Conservation (phyloP, 192 early-diverging fungal species). For the Coemansia sp. region DNA sequence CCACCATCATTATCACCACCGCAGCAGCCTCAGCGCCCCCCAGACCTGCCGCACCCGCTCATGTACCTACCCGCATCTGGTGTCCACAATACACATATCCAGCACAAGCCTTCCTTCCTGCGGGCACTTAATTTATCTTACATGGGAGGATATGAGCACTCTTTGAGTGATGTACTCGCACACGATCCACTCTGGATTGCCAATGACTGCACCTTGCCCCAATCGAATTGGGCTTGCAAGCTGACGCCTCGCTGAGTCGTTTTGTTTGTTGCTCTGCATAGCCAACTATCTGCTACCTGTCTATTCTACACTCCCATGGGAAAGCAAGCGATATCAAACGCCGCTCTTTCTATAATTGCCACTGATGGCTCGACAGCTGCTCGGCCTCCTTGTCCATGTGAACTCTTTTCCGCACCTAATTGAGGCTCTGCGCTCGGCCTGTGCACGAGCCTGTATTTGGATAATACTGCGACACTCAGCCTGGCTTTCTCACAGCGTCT, state of each 20-base stretch:
- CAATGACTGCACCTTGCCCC: not conserved
- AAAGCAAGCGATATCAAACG: not conserved
- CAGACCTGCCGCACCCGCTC: not conserved
- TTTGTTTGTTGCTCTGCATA: not conserved
- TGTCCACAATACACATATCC: slow-evolving; percentile 3
- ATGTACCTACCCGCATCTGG: not conserved
- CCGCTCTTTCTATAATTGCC: not conserved
- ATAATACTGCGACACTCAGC: not conserved
- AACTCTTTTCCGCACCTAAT: not conserved
- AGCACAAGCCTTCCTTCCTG: slow-evolving; percentile 3
- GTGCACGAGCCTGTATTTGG: not conserved
- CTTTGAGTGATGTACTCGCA: not conserved
- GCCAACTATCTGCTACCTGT: not conserved
- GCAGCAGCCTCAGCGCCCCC: not conserved
- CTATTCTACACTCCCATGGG: not conserved
- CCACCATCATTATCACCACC: slow-evolving; percentile 1
- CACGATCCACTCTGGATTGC: not conserved
- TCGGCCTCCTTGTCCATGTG: not conserved
- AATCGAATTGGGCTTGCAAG: not conserved
- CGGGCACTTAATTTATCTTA: not conserved
- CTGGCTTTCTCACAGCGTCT: not conserved
- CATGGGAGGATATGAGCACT: not conserved
- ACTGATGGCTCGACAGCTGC: not conserved
- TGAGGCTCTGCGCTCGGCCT: not conserved
- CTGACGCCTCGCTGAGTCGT: not conserved